Conservation (phyloP, 1,139 yeast genomes). For the Arxiozyma bovina region DNA sequence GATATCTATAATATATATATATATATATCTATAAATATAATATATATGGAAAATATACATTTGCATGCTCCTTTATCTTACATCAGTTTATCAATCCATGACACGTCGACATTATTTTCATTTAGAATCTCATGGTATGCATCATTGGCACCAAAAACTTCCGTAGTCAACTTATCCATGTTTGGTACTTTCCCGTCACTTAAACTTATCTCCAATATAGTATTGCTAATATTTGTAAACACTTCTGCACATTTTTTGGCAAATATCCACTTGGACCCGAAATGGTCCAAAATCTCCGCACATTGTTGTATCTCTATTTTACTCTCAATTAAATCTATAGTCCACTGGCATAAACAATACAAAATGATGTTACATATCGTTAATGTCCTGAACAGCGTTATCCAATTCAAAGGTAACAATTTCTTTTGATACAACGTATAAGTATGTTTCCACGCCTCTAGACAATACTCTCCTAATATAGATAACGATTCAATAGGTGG, state of each 20-base stretch:
- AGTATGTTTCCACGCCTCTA: conserved; percentile 36
- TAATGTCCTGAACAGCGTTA: conserved; percentile 38
- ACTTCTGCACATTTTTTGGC: conserved; percentile 39
- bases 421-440: conserved; percentile 38
- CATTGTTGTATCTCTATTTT: conserved; percentile 39
- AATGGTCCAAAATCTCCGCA: conserved; percentile 39
- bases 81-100: conserved; percentile 30
- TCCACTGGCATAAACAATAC: conserved; percentile 40
- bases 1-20: neutral
- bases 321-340: conserved; percentile 38
- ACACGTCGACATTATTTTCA: conserved; percentile 37
- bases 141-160: conserved; percentile 37
- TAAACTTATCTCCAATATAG: conserved; percentile 36
- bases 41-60: neutral
- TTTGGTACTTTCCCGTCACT: conserved; percentile 34
- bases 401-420: conserved; percentile 42
- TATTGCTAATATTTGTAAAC: conserved; percentile 36
- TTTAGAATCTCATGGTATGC: conserved; percentile 40
- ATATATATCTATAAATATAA: neutral
- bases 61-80: neutral
- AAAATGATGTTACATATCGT: conserved; percentile 40
- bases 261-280: conserved; percentile 40
- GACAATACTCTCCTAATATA: conserved; percentile 36
- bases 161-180: conserved; percentile 36
- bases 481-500: conserved; percentile 35